phyloP scores from a whole-genome alignment of 495 filamentous ascomycete species.

The Hypoxylon rickii region DNA sequence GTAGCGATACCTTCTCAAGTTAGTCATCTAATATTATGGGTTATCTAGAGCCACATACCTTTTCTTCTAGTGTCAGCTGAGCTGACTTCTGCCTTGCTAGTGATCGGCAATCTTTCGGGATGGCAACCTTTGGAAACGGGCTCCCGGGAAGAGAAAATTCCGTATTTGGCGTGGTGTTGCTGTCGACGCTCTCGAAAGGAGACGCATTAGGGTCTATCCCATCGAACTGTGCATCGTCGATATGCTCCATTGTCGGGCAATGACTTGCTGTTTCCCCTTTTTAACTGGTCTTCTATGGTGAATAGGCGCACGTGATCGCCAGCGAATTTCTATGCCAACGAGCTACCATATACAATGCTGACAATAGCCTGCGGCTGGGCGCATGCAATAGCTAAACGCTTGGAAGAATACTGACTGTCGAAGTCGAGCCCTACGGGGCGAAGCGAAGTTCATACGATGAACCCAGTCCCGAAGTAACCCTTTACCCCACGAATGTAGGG shows the following conservation, averaged over 20 bases:
- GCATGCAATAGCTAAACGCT: slow-evolving; percentile 1
- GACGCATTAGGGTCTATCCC: slow-evolving; percentile 46
- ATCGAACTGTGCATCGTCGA: slow-evolving; percentile 36
- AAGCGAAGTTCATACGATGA: slow-evolving; percentile 21
- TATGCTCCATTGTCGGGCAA: slow-evolving; percentile 22
- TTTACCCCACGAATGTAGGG: slow-evolving; percentile 20
- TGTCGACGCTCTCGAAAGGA: slow-evolving; percentile 46
- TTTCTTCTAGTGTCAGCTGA: slow-evolving; percentile 57
- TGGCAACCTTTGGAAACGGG: slow-evolving; percentile 40
- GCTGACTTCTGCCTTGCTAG: slow-evolving; percentile 48
- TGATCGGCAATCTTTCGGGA: slow-evolving; percentile 40
- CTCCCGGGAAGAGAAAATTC: slow-evolving; percentile 57
- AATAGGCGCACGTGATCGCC: slow-evolving; percentile 16
- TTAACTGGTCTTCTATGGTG: not conserved
- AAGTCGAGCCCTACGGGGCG: slow-evolving; percentile 20
- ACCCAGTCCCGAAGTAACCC: slow-evolving; percentile 23
- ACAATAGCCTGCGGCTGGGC: not conserved
- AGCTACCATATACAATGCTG: not conserved
- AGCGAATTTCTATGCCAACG: not conserved
- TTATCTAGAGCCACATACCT: slow-evolving; percentile 42
- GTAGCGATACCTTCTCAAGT: slow-evolving; percentile 57
- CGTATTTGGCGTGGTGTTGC: slow-evolving; percentile 52
- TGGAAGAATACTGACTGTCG: not conserved
- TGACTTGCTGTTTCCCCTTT: slow-evolving; percentile 1
- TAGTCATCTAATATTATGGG: slow-evolving; percentile 19